phyloP scores from a whole-genome alignment of 1,284 basidiomycete genomes.

The Marasmius sp. region DNA sequence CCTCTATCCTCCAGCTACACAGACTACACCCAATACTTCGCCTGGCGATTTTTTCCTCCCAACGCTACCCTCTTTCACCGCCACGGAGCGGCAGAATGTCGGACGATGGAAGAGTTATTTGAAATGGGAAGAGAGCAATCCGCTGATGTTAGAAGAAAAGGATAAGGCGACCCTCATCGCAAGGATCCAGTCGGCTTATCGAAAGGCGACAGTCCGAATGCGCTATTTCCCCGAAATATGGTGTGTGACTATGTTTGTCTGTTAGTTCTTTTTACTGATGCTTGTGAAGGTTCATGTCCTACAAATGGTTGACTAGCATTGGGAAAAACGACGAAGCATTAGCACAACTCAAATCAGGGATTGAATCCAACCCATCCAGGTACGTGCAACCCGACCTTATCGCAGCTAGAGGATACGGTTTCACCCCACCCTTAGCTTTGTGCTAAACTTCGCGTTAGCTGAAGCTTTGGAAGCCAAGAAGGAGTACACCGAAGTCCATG shows the following conservation, averaged over 20 bases:
- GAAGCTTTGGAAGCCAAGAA: conserved; percentile 79
- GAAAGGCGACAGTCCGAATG: conserved; percentile 88
- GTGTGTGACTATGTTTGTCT: conserved; percentile 39
- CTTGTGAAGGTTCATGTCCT: conserved; percentile 83
- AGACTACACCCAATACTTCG: conserved; percentile 32
- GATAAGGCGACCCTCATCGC: conserved; percentile 68
- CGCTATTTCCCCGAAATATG: conserved; percentile 95
- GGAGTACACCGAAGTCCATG: conserved; percentile 66
- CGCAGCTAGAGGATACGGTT: not conserved
- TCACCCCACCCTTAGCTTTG: conserved; percentile 56
- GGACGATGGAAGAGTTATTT: conserved; percentile 90
- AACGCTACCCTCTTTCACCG: conserved; percentile 70
- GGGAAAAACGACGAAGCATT: conserved; percentile 83
- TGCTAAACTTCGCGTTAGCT: conserved; percentile 88
- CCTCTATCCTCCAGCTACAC: conserved; percentile 56
- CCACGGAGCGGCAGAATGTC: conserved; percentile 72
- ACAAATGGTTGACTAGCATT: conserved; percentile 73
- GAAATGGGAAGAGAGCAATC: conserved; percentile 96
- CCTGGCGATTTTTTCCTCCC: conserved; percentile 63
- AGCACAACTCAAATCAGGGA: conserved; percentile 80
- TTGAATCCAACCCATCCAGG: conserved; percentile 88
- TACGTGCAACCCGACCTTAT: conserved; percentile 25
- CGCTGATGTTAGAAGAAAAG: conserved; percentile 87
- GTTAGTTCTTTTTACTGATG: not conserved
- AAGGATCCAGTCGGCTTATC: conserved; percentile 82